phyloP scores from a whole-genome alignment of 352 stramenopile genomes.

The Thalassiosira exigua region DNA sequence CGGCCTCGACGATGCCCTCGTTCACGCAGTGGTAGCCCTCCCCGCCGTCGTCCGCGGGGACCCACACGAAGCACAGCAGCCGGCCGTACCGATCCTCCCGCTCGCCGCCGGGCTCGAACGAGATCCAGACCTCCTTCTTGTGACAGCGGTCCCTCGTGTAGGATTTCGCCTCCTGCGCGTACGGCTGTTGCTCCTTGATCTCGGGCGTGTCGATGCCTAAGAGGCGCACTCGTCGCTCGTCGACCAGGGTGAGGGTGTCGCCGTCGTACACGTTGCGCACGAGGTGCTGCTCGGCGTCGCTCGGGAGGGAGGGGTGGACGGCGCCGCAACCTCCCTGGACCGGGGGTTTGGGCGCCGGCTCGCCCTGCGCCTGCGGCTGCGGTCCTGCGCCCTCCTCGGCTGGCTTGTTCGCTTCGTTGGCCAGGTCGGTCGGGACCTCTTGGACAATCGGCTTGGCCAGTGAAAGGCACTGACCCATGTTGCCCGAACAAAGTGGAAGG shows the following conservation, averaged over 20 bases:
- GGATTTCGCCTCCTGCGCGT: slow-evolving; percentile 75
- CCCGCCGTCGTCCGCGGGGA: slow-evolving; percentile 30
- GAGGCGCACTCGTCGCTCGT: slow-evolving; percentile 67
- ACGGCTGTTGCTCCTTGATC: slow-evolving; percentile 77
- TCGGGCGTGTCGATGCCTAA: slow-evolving; percentile 82
- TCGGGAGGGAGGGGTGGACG: slow-evolving; percentile 58
- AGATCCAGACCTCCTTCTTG: slow-evolving; percentile 66
- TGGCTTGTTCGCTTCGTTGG: neutral
- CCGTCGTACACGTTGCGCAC: slow-evolving; percentile 78
- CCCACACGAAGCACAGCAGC: slow-evolving; percentile 69
- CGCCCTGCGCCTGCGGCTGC: neutral
- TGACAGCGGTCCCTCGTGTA: slow-evolving; percentile 74
- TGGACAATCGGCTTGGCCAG: neutral
- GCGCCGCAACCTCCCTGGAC: slow-evolving; percentile 8
- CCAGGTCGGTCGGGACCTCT: neutral
- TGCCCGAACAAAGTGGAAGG: too few species aligned
- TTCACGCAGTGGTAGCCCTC: slow-evolving; percentile 82
- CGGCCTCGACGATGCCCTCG: slow-evolving; percentile 70
- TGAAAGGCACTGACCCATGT: neutral
- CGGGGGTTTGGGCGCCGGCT: too few species aligned
- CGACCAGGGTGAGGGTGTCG: slow-evolving; percentile 74
- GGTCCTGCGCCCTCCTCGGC: neutral
- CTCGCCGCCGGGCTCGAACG: slow-evolving; percentile 40
- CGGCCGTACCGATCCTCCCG: slow-evolving; percentile 78
- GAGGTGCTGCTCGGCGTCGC: slow-evolving; percentile 50